Conservation (phyloP, 345 rosid genomes). For the Eucalyptus caleyi region DNA sequence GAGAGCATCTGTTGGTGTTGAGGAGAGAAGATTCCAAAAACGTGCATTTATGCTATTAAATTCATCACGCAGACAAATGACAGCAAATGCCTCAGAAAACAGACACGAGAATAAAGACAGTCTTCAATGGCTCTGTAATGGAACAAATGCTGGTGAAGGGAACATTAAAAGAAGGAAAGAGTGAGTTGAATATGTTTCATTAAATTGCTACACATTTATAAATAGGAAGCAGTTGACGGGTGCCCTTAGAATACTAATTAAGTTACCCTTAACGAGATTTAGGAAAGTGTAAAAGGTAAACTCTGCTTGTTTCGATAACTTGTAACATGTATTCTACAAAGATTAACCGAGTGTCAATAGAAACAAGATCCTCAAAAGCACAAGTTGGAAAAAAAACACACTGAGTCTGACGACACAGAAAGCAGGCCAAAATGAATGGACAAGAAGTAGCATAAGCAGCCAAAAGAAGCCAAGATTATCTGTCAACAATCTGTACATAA, state of each 20-base stretch:
- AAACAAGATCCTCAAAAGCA: neutral
- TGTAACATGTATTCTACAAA: neutral
- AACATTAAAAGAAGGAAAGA: neutral
- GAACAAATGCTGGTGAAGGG: neutral
- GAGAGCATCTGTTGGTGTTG: neutral
- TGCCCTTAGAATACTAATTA: neutral
- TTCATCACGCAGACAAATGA: slow-evolving; percentile 18
- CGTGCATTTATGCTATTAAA: neutral
- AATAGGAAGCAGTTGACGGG: neutral
- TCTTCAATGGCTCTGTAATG: slow-evolving; percentile 1
- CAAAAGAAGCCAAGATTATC: neutral
- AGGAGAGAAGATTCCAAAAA: slow-evolving; percentile 16
- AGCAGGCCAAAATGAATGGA: neutral
- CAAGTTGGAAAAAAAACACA: neutral
- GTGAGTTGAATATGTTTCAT: neutral
- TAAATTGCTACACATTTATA: neutral
- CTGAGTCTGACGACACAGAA: neutral
- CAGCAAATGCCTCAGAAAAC: slow-evolving; percentile 6
- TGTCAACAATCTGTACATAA: neutral
- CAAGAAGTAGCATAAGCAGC: neutral
- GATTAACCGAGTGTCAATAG: neutral
- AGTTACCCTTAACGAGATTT: neutral
- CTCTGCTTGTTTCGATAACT: neutral
- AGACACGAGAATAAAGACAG: neutral
- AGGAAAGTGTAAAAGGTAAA: neutral